phyloP scores from a whole-genome alignment of 1,284 basidiomycete species.

The Boletus smithii region DNA sequence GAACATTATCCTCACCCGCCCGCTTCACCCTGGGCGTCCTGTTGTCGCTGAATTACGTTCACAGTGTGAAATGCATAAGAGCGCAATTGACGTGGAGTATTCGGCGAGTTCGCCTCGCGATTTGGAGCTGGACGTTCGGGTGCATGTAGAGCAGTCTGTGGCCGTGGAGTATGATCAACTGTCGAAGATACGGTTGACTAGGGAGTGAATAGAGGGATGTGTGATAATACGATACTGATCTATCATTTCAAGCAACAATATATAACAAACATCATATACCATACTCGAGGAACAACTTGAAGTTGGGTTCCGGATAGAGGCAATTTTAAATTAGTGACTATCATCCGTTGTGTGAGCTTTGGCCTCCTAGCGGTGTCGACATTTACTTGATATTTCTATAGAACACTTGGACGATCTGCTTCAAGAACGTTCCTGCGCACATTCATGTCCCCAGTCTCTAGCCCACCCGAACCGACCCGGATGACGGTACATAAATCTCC shows the following conservation, averaged over 20 bases:
- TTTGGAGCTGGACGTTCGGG: slow-evolving; percentile 30
- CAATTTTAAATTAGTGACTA: too few species aligned
- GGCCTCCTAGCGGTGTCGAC: too few species aligned
- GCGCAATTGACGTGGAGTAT: slow-evolving; percentile 26
- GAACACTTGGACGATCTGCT: too few species aligned
- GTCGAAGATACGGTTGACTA: slow-evolving; percentile 18
- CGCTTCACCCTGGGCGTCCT: slow-evolving; percentile 14
- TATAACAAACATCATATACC: too few species aligned
- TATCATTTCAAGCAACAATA: slow-evolving; percentile 13
- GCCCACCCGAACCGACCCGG: background rate
- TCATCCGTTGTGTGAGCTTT: too few species aligned
- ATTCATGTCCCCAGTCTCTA: slow-evolving; percentile 13
- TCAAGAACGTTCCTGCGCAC: background rate
- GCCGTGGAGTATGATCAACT: slow-evolving; percentile 31
- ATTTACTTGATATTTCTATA: too few species aligned
- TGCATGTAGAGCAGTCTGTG: slow-evolving; percentile 31
- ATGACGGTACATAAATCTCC: slow-evolving; percentile 6
- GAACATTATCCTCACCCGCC: slow-evolving; percentile 29
- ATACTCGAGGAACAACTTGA: too few species aligned
- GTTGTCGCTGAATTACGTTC: slow-evolving; percentile 23
- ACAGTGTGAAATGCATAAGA: slow-evolving; percentile 24
- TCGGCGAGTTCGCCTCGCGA: slow-evolving; percentile 16
- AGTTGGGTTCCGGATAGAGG: too few species aligned
- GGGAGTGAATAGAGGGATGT: slow-evolving; percentile 7
- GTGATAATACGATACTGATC: slow-evolving; percentile 6